phyloP scores from a whole-genome alignment of 176 grass and related monocot genomes.

The Phyllostachys edulis region DNA sequence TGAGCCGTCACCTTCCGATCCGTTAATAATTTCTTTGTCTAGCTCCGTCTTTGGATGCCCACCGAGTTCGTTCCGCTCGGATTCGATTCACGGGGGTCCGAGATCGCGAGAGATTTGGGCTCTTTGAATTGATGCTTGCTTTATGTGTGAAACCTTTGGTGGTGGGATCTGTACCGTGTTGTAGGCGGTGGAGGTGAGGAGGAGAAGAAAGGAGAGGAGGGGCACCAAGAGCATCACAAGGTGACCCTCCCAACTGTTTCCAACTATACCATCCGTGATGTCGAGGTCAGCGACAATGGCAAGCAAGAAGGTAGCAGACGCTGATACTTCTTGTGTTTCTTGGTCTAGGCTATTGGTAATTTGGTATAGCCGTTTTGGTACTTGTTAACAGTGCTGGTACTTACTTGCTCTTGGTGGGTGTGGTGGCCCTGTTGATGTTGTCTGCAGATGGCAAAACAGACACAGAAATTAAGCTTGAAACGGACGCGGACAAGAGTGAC shows the following conservation, averaged over 20 bases:
- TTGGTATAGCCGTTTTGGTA: background rate
- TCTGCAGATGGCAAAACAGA: conserved; percentile 30
- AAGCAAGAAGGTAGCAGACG: conserved; percentile 45
- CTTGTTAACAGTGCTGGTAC: background rate
- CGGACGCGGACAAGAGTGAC: background rate
- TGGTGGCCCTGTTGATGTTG: background rate
- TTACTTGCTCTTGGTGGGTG: conserved; percentile 12
- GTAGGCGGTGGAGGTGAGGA: conserved; percentile 37
- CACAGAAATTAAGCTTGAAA: conserved; percentile 1
- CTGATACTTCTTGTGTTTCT: background rate
- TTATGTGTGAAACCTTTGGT: conserved; percentile 29
- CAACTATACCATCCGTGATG: conserved; percentile 77
- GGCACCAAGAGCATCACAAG: conserved; percentile 52
- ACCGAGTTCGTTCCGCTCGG: background rate
- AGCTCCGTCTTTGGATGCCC: conserved; percentile 15
- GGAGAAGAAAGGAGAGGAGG: conserved; percentile 16
- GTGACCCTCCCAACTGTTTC: conserved; percentile 77
- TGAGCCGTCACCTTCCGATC: conserved; percentile 31
- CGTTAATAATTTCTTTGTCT: conserved; percentile 31
- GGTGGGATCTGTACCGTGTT: conserved; percentile 38
- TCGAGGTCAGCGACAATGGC: conserved; percentile 35
- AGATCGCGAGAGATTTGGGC: conserved; percentile 30
- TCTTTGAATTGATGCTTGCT: conserved; percentile 25
- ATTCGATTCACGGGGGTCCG: conserved; percentile 8
- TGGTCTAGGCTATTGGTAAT: background rate